phyloP scores from a whole-genome alignment of 2,329 filamentous ascomycete species.

The Helotiales sp. region DNA sequence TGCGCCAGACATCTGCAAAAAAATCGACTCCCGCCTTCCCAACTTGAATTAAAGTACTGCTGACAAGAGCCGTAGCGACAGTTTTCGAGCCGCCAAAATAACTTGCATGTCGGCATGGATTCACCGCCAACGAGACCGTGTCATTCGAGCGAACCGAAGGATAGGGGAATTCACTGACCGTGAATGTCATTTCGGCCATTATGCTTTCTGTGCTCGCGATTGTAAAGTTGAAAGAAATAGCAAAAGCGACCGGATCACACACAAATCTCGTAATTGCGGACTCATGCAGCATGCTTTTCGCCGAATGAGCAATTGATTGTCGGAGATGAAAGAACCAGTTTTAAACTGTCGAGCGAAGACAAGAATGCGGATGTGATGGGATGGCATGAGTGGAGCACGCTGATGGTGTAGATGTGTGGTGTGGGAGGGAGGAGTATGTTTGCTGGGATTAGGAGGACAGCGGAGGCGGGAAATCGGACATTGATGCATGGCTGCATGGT shows the following conservation, averaged over 20 bases:
- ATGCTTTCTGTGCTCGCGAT: constrained; percentile 15
- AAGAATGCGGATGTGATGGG: constrained; percentile 13
- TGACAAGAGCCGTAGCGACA: neutral
- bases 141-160: constrained; percentile 5
- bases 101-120: constrained; percentile 16
- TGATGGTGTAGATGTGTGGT: constrained; percentile 14
- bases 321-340: neutral
- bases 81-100: constrained; percentile 1
- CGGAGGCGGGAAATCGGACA: constrained; percentile 9
- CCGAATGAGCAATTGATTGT: neutral
- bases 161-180: constrained; percentile 17
- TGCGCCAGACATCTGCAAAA: neutral
- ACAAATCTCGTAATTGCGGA: constrained; percentile 9
- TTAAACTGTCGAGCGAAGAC: constrained; percentile 15
- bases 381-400: constrained; percentile 11
- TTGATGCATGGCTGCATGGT: constrained; percentile 12
- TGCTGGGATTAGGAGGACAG: constrained; percentile 6
- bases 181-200: constrained; percentile 18
- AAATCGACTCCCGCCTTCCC: neutral
- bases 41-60: neutral
- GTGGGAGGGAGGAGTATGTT: constrained; percentile 4
- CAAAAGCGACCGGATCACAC: neutral
- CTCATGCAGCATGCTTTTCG: constrained; percentile 14
- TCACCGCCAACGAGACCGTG: constrained; percentile 14
- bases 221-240: neutral